Evolutionary conservation across 768 basidiomycete genomes (phyloP), one percentile per base, ranked within the genome.

Genomic region (Symmetrospora coprosmae): DNA sequence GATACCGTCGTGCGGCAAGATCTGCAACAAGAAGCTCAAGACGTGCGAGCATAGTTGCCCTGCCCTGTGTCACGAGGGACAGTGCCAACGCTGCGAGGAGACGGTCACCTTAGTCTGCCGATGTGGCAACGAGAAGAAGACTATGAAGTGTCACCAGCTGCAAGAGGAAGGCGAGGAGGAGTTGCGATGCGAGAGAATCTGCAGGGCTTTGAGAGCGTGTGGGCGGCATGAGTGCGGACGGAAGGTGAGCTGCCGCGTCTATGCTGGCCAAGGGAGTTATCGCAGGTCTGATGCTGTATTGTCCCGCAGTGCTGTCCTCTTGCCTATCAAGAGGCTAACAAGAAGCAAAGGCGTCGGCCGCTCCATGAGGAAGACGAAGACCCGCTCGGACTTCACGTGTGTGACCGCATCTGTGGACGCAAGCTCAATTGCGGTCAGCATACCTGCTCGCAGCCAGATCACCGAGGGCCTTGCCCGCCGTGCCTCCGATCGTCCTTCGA

Each of bases 401-500:
- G 91, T 66, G 86, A 87, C 16, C 49, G 63, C 30, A 55, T 64
- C 2, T 72, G 71, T 49, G 65, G 67, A 16, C 66, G 68, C 39
- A 63, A 61, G 60, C 58, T 74, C n/a, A 62, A 65, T 31, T 74
- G 72, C 56, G 66, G 66, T 28, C 63, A 60, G 31, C 68, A 65
- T 50, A 43, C 50, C 25, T 99, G 92, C 70, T 81, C 84, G 62
- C 77, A 78, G 67, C 75, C 76, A 38, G 92, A 97, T 70, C 92
- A 99, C 71, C 79, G 76, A 60, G 87, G 88, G 0, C 73, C 78
- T 0, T 99, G 94, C 70, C 82, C 79, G 0, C 78, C 82, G 21
- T 99, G 94, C 72, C 74, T 92, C 50, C 79, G 82, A 71, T 88
- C 88, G 43, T 83, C 84, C 1, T 99, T 91, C 66, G 90, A 96